Conservation (phyloP, 768 basidiomycete genomes). For the Fistulinella prunicolor region DNA sequence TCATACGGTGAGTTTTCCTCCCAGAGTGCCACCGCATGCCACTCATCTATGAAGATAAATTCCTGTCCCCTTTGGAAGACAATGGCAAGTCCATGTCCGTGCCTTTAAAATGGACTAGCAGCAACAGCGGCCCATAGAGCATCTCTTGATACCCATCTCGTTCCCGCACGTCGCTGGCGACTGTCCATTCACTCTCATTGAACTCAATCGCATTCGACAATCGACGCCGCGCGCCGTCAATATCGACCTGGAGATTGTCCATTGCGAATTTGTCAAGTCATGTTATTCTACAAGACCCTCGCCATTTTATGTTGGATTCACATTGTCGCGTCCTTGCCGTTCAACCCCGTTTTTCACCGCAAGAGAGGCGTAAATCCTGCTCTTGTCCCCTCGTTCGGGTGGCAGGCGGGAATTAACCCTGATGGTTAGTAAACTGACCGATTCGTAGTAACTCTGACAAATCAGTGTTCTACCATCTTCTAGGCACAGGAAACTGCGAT, state of each 20-base stretch:
- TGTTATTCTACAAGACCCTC: slow-evolving; percentile 14
- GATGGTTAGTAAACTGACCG: slow-evolving; percentile 43
- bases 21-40: background rate
- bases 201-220: background rate
- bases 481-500: slow-evolving; percentile 67
- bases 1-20: background rate
- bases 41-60: background rate
- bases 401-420: slow-evolving; percentile 54
- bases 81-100: slow-evolving; percentile 1
- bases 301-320: slow-evolving; percentile 9
- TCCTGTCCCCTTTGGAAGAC: slow-evolving; percentile 17
- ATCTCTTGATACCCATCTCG: slow-evolving; percentile 3
- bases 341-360: slow-evolving; percentile 6
- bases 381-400: slow-evolving; percentile 62
- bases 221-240: background rate
- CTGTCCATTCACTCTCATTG: slow-evolving; percentile 6
- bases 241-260: background rate
- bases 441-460: too few relatives aligned
- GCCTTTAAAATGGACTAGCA: slow-evolving; percentile 1
- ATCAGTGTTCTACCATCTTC: too few relatives aligned
- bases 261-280: slow-evolving; percentile 3
- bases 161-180: slow-evolving; percentile 19
- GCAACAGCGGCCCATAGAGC: background rate
- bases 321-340: slow-evolving; percentile 13
- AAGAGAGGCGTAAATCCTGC: slow-evolving; percentile 49